Conservation (phyloP, 164 flowering plant genomes). For the Sedum album region DNA sequence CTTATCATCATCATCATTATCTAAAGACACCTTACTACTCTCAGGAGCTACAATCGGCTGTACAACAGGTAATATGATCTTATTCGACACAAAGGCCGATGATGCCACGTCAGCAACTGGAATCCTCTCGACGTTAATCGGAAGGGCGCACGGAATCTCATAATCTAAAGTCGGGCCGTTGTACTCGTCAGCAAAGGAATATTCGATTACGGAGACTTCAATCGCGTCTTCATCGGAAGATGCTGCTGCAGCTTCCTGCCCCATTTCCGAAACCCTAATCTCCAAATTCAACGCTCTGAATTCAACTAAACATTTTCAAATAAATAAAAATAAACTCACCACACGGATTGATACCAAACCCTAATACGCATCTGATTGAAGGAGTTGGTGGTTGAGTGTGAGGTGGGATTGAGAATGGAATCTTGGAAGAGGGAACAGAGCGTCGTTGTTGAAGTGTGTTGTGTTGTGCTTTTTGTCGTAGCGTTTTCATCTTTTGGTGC, state of each 20-base stretch:
- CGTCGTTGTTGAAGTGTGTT: too few relatives aligned
- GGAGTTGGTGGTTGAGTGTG: too few relatives aligned
- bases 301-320: background rate
- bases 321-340: background rate
- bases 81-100: background rate
- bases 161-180: constrained; percentile 2
- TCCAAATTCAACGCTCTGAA: background rate
- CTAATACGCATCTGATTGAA: too few relatives aligned
- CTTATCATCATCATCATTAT: background rate
- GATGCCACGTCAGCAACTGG: background rate
- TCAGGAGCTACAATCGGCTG: background rate
- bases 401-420: too few relatives aligned
- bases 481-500: too few relatives aligned
- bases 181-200: background rate
- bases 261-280: constrained; percentile 1
- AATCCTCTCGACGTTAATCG: constrained; percentile 2
- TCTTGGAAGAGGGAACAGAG: too few relatives aligned
- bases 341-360: background rate
- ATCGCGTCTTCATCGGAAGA: background rate
- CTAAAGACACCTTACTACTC: background rate
- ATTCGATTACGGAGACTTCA: background rate
- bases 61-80: background rate
- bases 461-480: too few relatives aligned
- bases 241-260: background rate
- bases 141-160: background rate